Percentiles rank a stretch among this genome's conserved stretches.
These are phyloP conservation scores for Aspergillus baeticus DNA, from an alignment of 495 filamentous ascomycete genomes.

Conservation along the genomic window DNA sequence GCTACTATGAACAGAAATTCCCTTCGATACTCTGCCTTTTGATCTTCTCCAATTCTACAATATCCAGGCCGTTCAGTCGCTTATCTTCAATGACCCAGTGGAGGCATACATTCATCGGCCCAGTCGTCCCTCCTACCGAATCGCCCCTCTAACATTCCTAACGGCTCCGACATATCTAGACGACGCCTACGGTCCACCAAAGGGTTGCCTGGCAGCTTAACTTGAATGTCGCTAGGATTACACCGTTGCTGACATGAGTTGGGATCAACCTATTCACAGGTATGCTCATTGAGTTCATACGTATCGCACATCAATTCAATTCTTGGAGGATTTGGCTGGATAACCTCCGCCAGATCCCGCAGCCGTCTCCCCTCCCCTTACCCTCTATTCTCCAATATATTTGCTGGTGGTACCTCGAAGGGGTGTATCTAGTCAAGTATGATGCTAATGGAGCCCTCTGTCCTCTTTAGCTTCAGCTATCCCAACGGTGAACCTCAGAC, in stretches of 20 bases:
- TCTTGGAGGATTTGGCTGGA: constrained; percentile 26
- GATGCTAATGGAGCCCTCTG: constrained; percentile 38
- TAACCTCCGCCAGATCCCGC: neutral
- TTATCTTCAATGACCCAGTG: constrained; percentile 35
- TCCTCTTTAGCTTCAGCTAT: constrained; percentile 68
- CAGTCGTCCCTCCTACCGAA: constrained; percentile 25
- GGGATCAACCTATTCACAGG: constrained; percentile 71
- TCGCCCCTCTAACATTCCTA: constrained; percentile 34
- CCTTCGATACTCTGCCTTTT: neutral
- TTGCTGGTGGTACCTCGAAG: too few species aligned
- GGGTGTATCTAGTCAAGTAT: constrained; percentile 16
- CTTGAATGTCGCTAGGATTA: constrained; percentile 44
- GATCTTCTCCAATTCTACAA: constrained; percentile 3
- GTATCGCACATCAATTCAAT: neutral
- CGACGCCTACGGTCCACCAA: constrained; percentile 14
- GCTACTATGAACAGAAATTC: constrained; percentile 15
- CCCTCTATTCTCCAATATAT: neutral
- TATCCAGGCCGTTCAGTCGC: constrained; percentile 65
- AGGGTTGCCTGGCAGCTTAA: constrained; percentile 41
- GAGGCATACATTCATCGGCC: constrained; percentile 26
- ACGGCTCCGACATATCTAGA: constrained; percentile 24
- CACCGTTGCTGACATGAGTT: constrained; percentile 64
- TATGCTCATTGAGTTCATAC: constrained; percentile 40
- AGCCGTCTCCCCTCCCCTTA: neutral
- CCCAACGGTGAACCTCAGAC: constrained; percentile 76